phyloP scores from a whole-genome alignment of 192 early-diverging fungal species.

The Rhizophagus sp. region DNA sequence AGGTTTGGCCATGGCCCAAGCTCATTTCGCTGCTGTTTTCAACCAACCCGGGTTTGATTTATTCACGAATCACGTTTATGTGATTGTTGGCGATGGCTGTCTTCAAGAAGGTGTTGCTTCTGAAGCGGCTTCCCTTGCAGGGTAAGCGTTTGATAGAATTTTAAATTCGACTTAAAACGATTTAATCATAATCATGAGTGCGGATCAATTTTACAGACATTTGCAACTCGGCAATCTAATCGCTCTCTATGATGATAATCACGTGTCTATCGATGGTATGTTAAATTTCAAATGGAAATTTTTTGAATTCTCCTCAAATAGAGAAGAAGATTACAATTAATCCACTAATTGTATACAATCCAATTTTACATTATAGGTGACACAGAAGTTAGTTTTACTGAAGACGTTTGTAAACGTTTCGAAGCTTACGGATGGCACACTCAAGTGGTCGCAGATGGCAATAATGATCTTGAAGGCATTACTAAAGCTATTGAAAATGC shows the following conservation, averaged over 20 bases:
- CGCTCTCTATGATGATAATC: conserved; percentile 94
- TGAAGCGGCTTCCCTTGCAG: conserved; percentile 91
- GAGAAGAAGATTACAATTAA: too few relatives aligned
- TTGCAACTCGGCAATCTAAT: conserved; percentile 93
- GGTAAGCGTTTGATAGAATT: conserved; percentile 44
- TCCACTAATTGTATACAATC: too few relatives aligned
- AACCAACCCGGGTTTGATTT: conserved; percentile 86
- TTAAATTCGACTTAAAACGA: not conserved
- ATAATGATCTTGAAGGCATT: conserved; percentile 73
- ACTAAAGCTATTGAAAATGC: conserved; percentile 77
- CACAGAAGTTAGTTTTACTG: conserved; percentile 84
- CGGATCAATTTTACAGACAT: conserved; percentile 52
- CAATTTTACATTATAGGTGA: conserved; percentile 32
- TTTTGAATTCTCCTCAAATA: too few relatives aligned
- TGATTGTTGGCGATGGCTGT: conserved; percentile 93
- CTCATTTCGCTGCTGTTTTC: conserved; percentile 87
- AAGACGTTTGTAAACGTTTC: conserved; percentile 86
- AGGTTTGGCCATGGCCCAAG: conserved; percentile 89
- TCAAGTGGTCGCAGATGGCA: conserved; percentile 73
- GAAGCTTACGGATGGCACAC: conserved; percentile 96
- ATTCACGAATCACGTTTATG: conserved; percentile 84
- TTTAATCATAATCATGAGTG: not conserved
- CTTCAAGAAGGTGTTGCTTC: conserved; percentile 96
- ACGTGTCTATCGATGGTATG: conserved; percentile 90
- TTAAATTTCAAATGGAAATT: not conserved